Conservation (phyloP, 306 rosid species). For the Styphnolobium japonicum region DNA sequence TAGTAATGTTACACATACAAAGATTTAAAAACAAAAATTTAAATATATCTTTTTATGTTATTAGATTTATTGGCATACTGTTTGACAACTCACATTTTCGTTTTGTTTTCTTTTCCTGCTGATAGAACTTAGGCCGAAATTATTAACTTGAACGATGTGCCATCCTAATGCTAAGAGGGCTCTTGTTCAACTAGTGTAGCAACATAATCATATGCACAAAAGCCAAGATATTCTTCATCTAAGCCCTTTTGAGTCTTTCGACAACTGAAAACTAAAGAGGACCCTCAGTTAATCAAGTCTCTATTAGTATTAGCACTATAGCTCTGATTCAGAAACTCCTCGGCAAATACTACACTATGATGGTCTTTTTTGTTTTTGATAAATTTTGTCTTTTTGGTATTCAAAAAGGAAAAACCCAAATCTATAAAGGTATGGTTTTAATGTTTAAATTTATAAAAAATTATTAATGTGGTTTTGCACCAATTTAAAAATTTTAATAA, state of each 20-base stretch:
- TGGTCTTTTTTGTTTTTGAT: no score
- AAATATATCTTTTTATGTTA: no score
- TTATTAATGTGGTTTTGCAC: no score
- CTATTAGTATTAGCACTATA: neutral
- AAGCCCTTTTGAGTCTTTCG: slow-evolving; percentile 41
- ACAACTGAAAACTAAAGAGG: slow-evolving; percentile 26
- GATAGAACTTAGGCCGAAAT: neutral
- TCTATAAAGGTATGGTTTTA: neutral
- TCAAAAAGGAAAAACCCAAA: neutral
- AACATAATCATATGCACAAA: slow-evolving; percentile 45
- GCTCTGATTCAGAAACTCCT: no score
- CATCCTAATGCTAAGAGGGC: neutral
- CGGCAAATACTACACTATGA: no score
- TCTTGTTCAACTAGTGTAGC: slow-evolving; percentile 8
- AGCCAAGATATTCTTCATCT: slow-evolving; percentile 30
- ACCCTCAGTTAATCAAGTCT: neutral
- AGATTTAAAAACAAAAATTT: no score
- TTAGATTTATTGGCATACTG: no score
- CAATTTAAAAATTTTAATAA: neutral
- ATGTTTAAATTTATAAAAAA: no score
- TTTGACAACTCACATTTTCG: neutral
- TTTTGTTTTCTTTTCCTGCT: neutral
- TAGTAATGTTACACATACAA: neutral
- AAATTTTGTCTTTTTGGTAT: neutral
- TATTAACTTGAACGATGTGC: no score